phyloP scores from a whole-genome alignment of 2,329 filamentous ascomycete species.

The Fusarium penzigii region DNA sequence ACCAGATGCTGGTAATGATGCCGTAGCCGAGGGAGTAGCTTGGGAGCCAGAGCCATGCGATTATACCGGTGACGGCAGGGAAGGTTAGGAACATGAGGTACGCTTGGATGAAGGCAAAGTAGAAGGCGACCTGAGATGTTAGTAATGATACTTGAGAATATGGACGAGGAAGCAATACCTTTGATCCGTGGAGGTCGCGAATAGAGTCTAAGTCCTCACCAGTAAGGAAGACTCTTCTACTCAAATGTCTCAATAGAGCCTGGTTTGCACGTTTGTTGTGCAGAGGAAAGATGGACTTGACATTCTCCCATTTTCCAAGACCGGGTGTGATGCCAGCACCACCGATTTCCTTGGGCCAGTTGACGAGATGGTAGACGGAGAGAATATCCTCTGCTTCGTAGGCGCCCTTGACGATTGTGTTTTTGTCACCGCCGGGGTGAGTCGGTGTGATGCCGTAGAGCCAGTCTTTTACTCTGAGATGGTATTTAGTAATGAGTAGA shows the following conservation, averaged over 20 bases:
- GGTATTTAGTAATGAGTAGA: not conserved
- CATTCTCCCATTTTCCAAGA: slow-evolving; percentile 59
- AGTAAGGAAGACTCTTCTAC: slow-evolving; percentile 52
- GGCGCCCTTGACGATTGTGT: slow-evolving; percentile 51
- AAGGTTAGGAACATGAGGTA: slow-evolving; percentile 73
- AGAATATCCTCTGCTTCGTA: slow-evolving; percentile 69
- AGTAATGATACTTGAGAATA: rapidly evolving
- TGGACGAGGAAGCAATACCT: slow-evolving; percentile 33
- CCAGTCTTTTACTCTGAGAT: slow-evolving; percentile 69
- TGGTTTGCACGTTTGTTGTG: slow-evolving; percentile 61
- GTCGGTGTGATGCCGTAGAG: slow-evolving; percentile 67
- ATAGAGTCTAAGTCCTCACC: slow-evolving; percentile 58
- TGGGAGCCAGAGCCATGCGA: slow-evolving; percentile 68
- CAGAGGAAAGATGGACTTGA: slow-evolving; percentile 62
- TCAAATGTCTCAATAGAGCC: slow-evolving; percentile 57
- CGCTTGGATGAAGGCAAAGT: slow-evolving; percentile 79
- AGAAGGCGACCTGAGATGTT: slow-evolving; percentile 63
- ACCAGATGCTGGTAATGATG: slow-evolving; percentile 67
- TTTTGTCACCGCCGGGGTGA: slow-evolving; percentile 57
- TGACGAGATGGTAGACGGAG: slow-evolving; percentile 69
- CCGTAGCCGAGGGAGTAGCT: slow-evolving; percentile 72
- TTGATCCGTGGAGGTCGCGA: slow-evolving; percentile 62
- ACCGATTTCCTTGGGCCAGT: slow-evolving; percentile 57
- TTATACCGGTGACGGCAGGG: slow-evolving; percentile 67
- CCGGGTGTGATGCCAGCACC: slow-evolving; percentile 64